Percentiles rank a stretch among this genome's conserved stretches.
Evolutionary conservation across 1,284 basidiomycete genomes (phyloP).

Genomic region (Ganoderma multipileum): DNA sequence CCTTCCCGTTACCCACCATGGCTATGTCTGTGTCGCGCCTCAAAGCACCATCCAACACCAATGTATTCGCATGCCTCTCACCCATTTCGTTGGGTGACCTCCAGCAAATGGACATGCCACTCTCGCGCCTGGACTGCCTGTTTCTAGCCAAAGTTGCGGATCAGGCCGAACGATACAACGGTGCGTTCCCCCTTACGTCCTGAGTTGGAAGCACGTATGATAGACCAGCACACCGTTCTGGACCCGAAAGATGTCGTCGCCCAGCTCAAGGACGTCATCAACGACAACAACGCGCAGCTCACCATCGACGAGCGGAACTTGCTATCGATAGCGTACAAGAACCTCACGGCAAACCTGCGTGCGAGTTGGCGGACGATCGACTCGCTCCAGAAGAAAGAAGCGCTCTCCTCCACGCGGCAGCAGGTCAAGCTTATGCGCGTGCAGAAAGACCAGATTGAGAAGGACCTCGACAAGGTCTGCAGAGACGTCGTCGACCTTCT

Average conservation of each 20-base stretch:
- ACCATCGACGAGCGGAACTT: constrained; percentile 72
- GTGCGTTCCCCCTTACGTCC: constrained; percentile 41
- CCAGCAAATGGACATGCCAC: constrained; percentile 31
- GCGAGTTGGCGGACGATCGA: constrained; percentile 69
- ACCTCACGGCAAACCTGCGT: constrained; percentile 65
- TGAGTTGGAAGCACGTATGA: neutral
- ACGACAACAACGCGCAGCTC: constrained; percentile 54
- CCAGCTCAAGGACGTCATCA: constrained; percentile 63
- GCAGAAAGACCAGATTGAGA: constrained; percentile 61
- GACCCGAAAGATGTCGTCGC: constrained; percentile 57
- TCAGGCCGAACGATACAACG: constrained; percentile 71
- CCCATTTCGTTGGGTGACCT: constrained; percentile 16
- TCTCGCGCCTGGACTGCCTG: constrained; percentile 46
- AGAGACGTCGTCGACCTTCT: constrained; percentile 64
- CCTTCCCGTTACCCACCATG: neutral
- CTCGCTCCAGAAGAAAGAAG: constrained; percentile 58
- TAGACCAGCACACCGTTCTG: neutral
- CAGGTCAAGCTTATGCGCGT: constrained; percentile 56
- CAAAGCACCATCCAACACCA: constrained; percentile 1
- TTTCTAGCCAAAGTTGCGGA: constrained; percentile 71
- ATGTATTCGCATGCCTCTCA: constrained; percentile 12
- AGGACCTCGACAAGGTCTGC: constrained; percentile 61
- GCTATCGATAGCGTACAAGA: constrained; percentile 76
- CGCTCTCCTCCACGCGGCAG: constrained; percentile 40
- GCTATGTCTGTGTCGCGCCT: neutral